A percentile compares a stretch with the other conserved stretches of the same genome.
Conservation (phyloP, 1,284 basidiomycete species). For the Athelia psychrophila region DNA sequence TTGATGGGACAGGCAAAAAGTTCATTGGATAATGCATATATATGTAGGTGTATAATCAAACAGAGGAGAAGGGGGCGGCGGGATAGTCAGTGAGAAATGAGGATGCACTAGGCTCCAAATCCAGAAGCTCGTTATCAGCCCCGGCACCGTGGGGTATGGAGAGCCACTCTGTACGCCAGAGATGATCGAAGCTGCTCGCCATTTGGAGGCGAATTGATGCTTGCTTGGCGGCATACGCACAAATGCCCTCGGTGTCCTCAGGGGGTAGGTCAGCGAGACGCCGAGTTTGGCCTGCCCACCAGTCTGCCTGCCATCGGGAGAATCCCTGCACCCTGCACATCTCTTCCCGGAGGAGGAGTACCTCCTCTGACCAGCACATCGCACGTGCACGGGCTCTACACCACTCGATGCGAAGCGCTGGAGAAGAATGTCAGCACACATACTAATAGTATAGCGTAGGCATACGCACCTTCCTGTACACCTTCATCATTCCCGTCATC, state of each 20-base stretch:
- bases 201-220: neutral
- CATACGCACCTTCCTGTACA: neutral
- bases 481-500: neutral
- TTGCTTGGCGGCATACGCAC: neutral
- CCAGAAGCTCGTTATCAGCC: neutral
- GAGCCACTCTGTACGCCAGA: neutral
- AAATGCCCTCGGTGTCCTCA: neutral
- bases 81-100: neutral
- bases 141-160: neutral
- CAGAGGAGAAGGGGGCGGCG: neutral
- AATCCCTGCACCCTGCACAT: conserved; percentile 17
- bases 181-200: neutral
- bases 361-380: conserved; percentile 30
- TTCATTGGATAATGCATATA: neutral
- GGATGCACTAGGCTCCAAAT: neutral
- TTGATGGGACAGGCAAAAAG: neutral
- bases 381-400: conserved; percentile 25
- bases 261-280: neutral
- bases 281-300: neutral
- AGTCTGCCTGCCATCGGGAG: neutral
- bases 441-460: neutral
- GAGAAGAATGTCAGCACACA: neutral
- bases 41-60: neutral
- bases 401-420: conserved; percentile 29
- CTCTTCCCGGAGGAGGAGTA: conserved; percentile 28